Evolutionary conservation across 441 rosid species (phyloP), one percentile per base, ranked within the genome.

Genomic region (Bocquillonia castaneifolia): DNA sequence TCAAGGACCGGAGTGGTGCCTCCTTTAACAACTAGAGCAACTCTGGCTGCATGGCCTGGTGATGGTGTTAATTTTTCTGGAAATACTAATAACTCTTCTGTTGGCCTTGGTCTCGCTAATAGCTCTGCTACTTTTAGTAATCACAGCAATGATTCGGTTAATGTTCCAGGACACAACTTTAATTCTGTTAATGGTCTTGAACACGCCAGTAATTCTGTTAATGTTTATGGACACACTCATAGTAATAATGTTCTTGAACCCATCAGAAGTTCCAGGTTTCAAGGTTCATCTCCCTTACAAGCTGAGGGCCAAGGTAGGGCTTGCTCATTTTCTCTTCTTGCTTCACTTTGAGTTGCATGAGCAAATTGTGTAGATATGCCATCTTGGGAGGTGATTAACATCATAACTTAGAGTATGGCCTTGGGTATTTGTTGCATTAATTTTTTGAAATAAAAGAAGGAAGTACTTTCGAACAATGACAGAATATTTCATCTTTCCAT

Each of bases 11-110:
- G 89, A 63, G 85, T 55, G 59, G 72, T 70, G 73, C 77, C 96
- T 67, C 64, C 93, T 55, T 80, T 94, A 79, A 87, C 88, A 68
- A 77, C 87, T 63, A 87, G 98, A 78, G 99, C 97, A 69, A 86
- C 93, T 68, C 78, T 65, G 68, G 96, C 96, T 66, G 97, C 98
- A 12, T 94, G 99, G 99, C 76, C 85, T 1, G 64, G 39, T 37
- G 77, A 78, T 72, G 80, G 72, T 64, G 73, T 0, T 58, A 68
- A 28, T 70, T 28, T 47, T 62, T 44, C 58, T 23, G 65, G 62
- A 59, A 66, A 14, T 58, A 37, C 71, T n/a, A 55, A 53, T 59
- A 34, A n/a, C 22, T 40, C 79, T 10, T 20, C 28, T 29, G 55
- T 67, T 78, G 64, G 52, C 72, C 69, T 34, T 70, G 65, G 66